These are phyloP conservation scores for Earliella scabrosa DNA, from an alignment of 1,284 basidiomycete species.

Conservation along the genomic window DNA sequence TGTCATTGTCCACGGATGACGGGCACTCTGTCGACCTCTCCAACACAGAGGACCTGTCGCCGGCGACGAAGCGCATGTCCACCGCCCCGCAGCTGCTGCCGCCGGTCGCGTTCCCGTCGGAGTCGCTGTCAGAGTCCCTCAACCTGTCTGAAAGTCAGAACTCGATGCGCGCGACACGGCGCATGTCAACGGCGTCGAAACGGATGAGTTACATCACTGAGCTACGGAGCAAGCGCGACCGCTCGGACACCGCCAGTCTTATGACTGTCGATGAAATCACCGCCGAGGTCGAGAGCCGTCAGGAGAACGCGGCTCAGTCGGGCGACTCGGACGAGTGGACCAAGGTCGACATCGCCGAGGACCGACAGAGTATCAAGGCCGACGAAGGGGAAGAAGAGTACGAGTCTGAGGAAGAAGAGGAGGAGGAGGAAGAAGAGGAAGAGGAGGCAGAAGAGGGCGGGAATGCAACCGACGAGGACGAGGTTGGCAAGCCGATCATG, in stretches of 20 bases:
- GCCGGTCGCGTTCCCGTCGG: constrained; percentile 78
- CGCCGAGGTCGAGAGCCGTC: constrained; percentile 90
- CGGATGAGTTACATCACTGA: constrained; percentile 82
- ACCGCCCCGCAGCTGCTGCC: constrained; percentile 69
- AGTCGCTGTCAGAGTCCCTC: constrained; percentile 80
- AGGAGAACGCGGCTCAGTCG: constrained; percentile 54
- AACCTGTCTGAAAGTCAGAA: constrained; percentile 50
- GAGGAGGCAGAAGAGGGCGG: constrained; percentile 50
- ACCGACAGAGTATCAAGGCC: constrained; percentile 42
- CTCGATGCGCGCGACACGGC: constrained; percentile 39
- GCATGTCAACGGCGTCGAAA: constrained; percentile 61
- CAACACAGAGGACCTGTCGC: constrained; percentile 19
- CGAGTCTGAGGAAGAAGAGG: constrained; percentile 45
- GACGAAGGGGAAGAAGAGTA: constrained; percentile 40
- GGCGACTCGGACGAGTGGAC: constrained; percentile 73
- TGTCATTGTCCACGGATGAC: constrained; percentile 61
- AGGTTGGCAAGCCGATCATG: constrained; percentile 59
- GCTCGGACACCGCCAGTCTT: constrained; percentile 88
- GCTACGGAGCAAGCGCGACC: constrained; percentile 78
- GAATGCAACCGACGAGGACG: constrained; percentile 52
- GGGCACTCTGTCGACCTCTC: constrained; percentile 43
- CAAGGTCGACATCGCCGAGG: constrained; percentile 53
- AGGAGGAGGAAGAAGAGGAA: constrained; percentile 49
- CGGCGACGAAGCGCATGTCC: constrained; percentile 8
- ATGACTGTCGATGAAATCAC: constrained; percentile 98